Evolutionary conservation across 805 yeast species (phyloP).

Genomic region (Pichia nanzhaoensis): DNA sequence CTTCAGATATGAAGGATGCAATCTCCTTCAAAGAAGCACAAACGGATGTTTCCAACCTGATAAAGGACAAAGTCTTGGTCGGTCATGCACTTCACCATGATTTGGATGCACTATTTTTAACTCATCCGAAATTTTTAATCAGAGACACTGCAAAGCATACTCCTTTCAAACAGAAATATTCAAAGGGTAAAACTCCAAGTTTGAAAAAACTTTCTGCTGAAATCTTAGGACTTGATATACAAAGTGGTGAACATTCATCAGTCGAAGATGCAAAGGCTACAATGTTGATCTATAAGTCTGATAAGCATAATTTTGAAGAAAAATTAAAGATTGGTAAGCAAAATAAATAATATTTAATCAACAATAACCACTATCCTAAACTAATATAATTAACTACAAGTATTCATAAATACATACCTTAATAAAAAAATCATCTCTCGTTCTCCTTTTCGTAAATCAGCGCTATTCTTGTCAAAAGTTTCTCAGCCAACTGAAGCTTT

Average conservation of each 20-base stretch:
- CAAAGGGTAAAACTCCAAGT: constrained; percentile 67
- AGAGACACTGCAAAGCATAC: constrained; percentile 69
- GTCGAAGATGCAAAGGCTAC: constrained; percentile 89
- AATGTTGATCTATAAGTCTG: constrained; percentile 66
- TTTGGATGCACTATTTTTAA: constrained; percentile 54
- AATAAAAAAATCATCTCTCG: background rate
- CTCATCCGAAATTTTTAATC: constrained; percentile 56
- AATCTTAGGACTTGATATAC: constrained; percentile 55
- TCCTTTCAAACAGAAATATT: constrained; percentile 48
- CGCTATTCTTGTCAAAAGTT: background rate
- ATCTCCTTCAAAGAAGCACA: constrained; percentile 64
- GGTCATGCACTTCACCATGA: constrained; percentile 88
- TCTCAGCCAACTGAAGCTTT: background rate
- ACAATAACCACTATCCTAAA: no score
- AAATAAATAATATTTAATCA: no score
- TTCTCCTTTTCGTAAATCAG: constrained; percentile 2
- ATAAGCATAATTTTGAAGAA: constrained; percentile 56
- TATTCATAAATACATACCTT: constrained; percentile 1
- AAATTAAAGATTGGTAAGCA: background rate
- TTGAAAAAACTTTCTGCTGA: constrained; percentile 58
- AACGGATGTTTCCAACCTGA: constrained; percentile 41
- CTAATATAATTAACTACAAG: no score
- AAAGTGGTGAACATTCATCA: constrained; percentile 72
- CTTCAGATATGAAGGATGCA: constrained; percentile 63
- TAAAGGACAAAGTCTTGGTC: constrained; percentile 54